Conservation (phyloP, 2,329 filamentous ascomycete species). For the Cordyceps cicadae region DNA sequence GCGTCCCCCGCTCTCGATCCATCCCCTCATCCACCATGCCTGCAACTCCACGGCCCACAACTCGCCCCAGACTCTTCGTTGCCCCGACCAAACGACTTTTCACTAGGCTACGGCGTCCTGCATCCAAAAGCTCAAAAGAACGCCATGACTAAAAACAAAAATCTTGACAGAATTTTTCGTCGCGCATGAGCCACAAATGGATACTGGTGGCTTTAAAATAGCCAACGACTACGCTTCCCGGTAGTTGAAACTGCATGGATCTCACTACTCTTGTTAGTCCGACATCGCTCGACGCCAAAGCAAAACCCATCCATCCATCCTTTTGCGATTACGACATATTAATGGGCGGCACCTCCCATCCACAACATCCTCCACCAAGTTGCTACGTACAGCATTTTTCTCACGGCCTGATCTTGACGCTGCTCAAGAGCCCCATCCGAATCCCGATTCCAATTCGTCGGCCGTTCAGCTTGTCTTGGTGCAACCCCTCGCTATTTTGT, state of each 20-base stretch:
- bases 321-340: not conserved
- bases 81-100: not conserved
- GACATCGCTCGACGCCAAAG: slow-evolving; percentile 9
- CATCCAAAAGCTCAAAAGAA: not conserved
- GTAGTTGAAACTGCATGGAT: slow-evolving; percentile 3
- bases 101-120: not conserved
- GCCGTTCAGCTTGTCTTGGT: not conserved
- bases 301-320: not conserved
- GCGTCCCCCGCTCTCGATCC: not conserved
- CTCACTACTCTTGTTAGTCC: not conserved
- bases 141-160: slow-evolving; percentile 5
- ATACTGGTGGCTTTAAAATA: slow-evolving; percentile 3
- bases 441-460: not conserved
- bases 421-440: not conserved
- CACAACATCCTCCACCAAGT: slow-evolving; percentile 2
- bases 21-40: not conserved
- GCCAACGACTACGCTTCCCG: not conserved
- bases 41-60: not conserved
- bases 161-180: not conserved
- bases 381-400: not conserved
- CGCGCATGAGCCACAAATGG: slow-evolving; percentile 4
- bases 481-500: not conserved
- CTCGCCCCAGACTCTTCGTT: not conserved
- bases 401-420: not conserved
- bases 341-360: not conserved